Evolutionary conservation across 768 basidiomycete species (phyloP), one percentile per base, ranked within the genome.

Genomic region (Chalciporus piperatus): DNA sequence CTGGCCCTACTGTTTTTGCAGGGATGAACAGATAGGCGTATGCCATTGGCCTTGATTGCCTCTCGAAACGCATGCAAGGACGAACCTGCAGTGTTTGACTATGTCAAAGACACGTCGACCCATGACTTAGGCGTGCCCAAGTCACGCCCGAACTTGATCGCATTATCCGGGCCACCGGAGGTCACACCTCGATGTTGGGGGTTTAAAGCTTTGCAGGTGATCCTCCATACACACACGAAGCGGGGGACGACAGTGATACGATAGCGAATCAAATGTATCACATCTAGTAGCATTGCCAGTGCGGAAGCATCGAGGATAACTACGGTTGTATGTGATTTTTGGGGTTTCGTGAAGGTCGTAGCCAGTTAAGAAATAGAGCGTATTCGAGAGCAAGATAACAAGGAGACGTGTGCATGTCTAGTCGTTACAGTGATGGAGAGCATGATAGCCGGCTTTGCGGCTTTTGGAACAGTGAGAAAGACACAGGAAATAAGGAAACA

Each of bases 1-100:
- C 80, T 16, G 89, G 89, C 6, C 89, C 89, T 1, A 45, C 69
- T 30, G 60, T 74, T 17, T 69, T 87, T 47, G 76, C 77, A 30
- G 89, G 89, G 32, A 80, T 90, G 80, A 77, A 81, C 56, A 77
- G 87, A 61, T 89, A 73, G 79, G 43, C 45, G 41, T 55, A 17
- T 42, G 2, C 9, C 17, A 17, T 30, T 42, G 42, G 43, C 22
- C 40, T 25, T 32, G 7, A 13, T 49, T 40, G 14, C 54, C 32
- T 51, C 47, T 41, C 47, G 25, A 44, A 25, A 50, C 35, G 38
- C 38, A 30, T 53, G 41, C 50, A 48, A 45, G 51, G n/a, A n/a
- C 35, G 14, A 14, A 43, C 42, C 32, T 47, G 43, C 45, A 33
- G 28, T 39, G 50, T 19, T 45, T 47, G 32, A 52, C 42, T 47